Evolutionary conservation across 768 basidiomycete genomes (phyloP).

Genomic region (Trametes villosa): DNA sequence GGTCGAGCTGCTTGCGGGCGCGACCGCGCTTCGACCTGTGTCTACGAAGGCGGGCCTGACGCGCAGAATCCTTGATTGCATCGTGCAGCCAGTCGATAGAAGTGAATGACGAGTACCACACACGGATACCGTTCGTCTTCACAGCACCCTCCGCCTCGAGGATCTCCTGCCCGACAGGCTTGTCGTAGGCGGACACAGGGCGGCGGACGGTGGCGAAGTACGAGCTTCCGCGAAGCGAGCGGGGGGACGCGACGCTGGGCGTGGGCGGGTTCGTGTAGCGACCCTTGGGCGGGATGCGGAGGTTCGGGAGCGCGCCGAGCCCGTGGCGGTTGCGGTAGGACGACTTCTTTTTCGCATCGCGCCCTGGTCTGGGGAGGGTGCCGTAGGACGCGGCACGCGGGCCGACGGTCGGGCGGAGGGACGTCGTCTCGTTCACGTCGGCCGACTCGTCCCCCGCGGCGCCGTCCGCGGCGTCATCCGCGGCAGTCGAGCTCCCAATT

Average conservation of each 20-base stretch:
- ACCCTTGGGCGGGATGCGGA: slow-evolving; percentile 37
- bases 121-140: slow-evolving; percentile 84
- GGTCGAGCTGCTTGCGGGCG: slow-evolving; percentile 67
- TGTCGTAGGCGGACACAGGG: slow-evolving; percentile 78
- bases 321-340: slow-evolving; percentile 40
- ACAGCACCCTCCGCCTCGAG: slow-evolving; percentile 55
- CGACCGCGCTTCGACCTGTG: slow-evolving; percentile 73
- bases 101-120: slow-evolving; percentile 91
- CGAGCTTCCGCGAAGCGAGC: slow-evolving; percentile 36
- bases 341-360: slow-evolving; percentile 13
- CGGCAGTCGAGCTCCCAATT: slow-evolving; percentile 44
- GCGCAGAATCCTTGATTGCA: slow-evolving; percentile 89
- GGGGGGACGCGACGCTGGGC: slow-evolving; percentile 38
- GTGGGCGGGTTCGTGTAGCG: slow-evolving; percentile 40
- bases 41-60: slow-evolving; percentile 72
- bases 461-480: no score
- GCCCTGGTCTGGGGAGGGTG: slow-evolving; percentile 41
- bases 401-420: slow-evolving; percentile 31
- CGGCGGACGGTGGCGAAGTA: slow-evolving; percentile 53
- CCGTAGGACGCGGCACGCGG: slow-evolving; percentile 53
- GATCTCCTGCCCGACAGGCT: slow-evolving; percentile 38
- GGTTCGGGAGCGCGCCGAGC: slow-evolving; percentile 42
- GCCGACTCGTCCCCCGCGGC: no score
- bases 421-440: slow-evolving; percentile 21
- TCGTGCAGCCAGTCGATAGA: slow-evolving; percentile 98